Evolutionary conservation across 345 rosid species (phyloP).

Genomic region (Eucalyptus guilfoylei): DNA sequence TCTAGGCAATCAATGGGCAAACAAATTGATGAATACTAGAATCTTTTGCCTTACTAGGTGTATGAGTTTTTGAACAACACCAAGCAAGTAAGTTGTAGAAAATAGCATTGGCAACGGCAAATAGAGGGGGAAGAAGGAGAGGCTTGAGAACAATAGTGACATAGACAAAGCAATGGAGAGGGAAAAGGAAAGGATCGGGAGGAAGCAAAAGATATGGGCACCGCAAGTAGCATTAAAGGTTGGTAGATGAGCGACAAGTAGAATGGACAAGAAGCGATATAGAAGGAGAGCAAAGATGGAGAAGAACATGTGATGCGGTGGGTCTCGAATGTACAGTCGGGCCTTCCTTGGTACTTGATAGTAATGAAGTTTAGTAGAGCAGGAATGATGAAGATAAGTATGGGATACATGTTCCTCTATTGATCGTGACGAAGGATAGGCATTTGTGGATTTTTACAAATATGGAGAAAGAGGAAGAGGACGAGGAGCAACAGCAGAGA

Average conservation of each 20-base stretch:
- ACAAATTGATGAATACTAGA: background rate
- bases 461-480: background rate
- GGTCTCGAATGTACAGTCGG: background rate
- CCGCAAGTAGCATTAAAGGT: background rate
- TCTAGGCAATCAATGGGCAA: rapidly evolving
- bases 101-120: background rate
- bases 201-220: background rate
- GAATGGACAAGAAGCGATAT: background rate
- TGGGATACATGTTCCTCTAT: background rate
- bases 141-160: background rate
- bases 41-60: background rate
- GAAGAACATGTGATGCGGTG: background rate
- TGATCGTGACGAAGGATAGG: background rate
- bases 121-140: background rate
- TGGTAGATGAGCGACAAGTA: background rate
- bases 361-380: background rate
- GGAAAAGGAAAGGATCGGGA: background rate
- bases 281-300: background rate
- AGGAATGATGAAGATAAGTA: background rate
- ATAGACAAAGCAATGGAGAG: background rate
- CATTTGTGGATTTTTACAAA: background rate
- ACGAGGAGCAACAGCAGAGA: background rate
- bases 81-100: background rate
- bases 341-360: background rate
- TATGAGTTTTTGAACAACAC: background rate